These are phyloP conservation scores for Hirschfeldia incana DNA, from an alignment of 345 rosid genomes.

Conservation along the genomic window DNA sequence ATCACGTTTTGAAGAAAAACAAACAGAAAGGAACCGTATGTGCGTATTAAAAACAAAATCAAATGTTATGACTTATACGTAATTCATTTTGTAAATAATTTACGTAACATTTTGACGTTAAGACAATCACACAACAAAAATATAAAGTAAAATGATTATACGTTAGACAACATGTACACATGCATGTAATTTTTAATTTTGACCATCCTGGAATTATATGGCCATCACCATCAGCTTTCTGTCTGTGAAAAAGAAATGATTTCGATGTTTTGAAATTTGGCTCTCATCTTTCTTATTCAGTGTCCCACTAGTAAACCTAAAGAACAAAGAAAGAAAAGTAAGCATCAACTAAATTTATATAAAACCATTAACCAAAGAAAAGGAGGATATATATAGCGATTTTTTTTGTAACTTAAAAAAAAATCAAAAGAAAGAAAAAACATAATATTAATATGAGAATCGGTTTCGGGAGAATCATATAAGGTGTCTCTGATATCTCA, in stretches of 20 bases:
- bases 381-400: slow-evolving; percentile 15
- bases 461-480: slow-evolving; percentile 8
- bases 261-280: slow-evolving; percentile 28
- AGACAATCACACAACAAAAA: background rate
- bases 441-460: background rate
- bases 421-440: background rate
- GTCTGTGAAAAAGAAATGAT: slow-evolving; percentile 17
- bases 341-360: slow-evolving; percentile 23
- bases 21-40: background rate
- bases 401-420: background rate
- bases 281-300: slow-evolving; percentile 21
- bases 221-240: slow-evolving; percentile 2
- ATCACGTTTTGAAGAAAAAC: background rate
- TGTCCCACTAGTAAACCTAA: slow-evolving; percentile 40
- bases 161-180: slow-evolving; percentile 7
- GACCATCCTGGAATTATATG: slow-evolving; percentile 32
- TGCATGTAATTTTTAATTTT: background rate
- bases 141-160: background rate
- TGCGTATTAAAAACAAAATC: too few species aligned
- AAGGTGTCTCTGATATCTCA: slow-evolving; percentile 17
- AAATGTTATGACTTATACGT: slow-evolving; percentile 24
- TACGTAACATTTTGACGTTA: slow-evolving; percentile 14
- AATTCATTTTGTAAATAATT: background rate
- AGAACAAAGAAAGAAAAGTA: slow-evolving; percentile 36
- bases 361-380: slow-evolving; percentile 18